A percentile compares a stretch with the other conserved stretches of the same genome.
These are phyloP conservation scores for Scytalidium sp. DNA, from an alignment of 2,329 filamentous ascomycete genomes.

Conservation along the genomic window DNA sequence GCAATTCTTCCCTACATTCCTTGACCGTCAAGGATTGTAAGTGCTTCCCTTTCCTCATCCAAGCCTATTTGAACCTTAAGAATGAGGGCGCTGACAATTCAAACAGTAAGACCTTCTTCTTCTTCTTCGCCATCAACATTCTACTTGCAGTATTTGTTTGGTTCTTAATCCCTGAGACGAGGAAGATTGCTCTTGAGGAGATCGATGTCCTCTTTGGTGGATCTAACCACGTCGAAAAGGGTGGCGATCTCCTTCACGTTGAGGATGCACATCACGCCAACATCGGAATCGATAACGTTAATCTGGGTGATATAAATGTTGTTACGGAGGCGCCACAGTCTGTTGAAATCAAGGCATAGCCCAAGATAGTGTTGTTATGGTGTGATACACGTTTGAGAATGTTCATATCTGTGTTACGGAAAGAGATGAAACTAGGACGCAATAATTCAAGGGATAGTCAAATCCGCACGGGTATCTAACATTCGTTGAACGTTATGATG, in stretches of 20 bases:
- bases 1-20: constrained; percentile 68
- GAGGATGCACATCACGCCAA: constrained; percentile 22
- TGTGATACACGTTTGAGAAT: no score
- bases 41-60: background rate
- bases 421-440: no score
- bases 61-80: background rate
- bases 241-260: constrained; percentile 20
- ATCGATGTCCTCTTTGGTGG: constrained; percentile 52
- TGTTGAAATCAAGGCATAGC: background rate
- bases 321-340: background rate
- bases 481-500: no score
- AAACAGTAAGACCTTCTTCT: constrained; percentile 34
- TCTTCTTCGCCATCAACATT: constrained; percentile 50
- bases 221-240: constrained; percentile 26
- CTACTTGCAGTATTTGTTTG: constrained; percentile 46
- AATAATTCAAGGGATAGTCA: no score
- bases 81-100: background rate
- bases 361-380: no score
- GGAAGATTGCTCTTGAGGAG: constrained; percentile 50
- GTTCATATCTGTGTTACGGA: no score
- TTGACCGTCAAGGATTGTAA: constrained; percentile 48
- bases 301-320: background rate
- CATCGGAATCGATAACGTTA: constrained; percentile 32
- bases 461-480: no score
- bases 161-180: constrained; percentile 53